Conservation (phyloP, 202 grass and related monocot genomes). For the Hordeum pubiflorum region DNA sequence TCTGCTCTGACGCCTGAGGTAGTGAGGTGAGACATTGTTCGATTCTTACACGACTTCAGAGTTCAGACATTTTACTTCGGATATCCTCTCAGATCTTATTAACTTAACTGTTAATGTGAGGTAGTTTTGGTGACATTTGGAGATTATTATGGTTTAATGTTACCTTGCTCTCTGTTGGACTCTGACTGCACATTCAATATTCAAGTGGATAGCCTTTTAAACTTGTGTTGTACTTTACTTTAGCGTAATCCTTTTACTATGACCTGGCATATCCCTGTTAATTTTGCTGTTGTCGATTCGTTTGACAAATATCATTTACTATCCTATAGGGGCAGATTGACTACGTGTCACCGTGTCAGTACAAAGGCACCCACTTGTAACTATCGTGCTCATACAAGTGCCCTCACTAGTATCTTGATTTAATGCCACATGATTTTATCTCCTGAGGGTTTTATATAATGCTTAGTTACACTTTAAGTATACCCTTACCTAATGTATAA, state of each 20-base stretch:
- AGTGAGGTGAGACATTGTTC: constrained; percentile 1
- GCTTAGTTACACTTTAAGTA: not conserved
- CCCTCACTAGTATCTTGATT: not conserved
- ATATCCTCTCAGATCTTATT: not conserved
- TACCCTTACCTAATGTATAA: not conserved
- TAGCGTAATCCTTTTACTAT: not conserved
- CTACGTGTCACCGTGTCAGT: not conserved
- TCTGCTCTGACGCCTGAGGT: not conserved
- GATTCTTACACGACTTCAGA: not conserved
- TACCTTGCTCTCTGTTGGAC: not conserved
- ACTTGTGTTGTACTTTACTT: constrained; percentile 1
- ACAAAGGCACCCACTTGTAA: not conserved
- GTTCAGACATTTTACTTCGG: not conserved
- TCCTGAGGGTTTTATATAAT: constrained; percentile 7
- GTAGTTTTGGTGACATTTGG: not conserved
- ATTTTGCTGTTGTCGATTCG: not conserved
- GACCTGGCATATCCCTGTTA: not conserved
- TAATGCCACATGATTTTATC: constrained; percentile 9
- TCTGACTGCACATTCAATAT: constrained; percentile 1
- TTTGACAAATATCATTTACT: constrained; percentile 9
- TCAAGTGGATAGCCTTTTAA: not conserved
- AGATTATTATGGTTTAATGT: not conserved
- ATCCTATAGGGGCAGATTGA: not conserved
- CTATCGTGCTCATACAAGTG: not conserved
- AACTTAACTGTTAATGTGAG: not conserved